A percentile compares a stretch with the other conserved stretches of the same genome.
phyloP scores from a whole-genome alignment of 2,329 filamentous ascomycete species.

The Emmonsiellopsis sp. region DNA sequence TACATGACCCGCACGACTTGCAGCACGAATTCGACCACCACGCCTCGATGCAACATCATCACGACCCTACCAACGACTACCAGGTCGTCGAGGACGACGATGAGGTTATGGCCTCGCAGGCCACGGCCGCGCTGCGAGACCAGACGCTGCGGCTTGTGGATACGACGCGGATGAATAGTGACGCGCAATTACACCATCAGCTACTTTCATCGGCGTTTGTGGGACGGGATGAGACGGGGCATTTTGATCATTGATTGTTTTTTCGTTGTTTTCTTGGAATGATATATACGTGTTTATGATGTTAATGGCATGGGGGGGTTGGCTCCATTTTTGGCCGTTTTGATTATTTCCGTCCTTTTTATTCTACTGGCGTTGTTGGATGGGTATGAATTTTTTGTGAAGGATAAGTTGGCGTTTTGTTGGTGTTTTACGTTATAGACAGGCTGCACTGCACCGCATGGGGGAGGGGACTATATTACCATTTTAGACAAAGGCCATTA shows the following conservation, averaged over 20 bases:
- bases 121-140: constrained; percentile 24
- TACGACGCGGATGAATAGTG: constrained; percentile 23
- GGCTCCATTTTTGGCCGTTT: not conserved
- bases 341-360: not conserved
- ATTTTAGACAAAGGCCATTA: no score
- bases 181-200: constrained; percentile 33
- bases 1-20: constrained; percentile 21
- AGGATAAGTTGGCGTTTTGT: not conserved
- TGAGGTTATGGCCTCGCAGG: constrained; percentile 25
- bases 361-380: not conserved
- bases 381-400: not conserved
- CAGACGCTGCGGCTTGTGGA: constrained; percentile 32
- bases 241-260: constrained; percentile 20
- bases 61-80: constrained; percentile 30
- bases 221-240: constrained; percentile 27
- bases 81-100: constrained; percentile 34
- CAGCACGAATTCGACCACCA: constrained; percentile 31
- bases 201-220: constrained; percentile 31
- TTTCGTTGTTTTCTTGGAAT: not conserved
- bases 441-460: no score
- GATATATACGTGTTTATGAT: not conserved
- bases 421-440: not conserved
- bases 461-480: no score
- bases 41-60: constrained; percentile 26
- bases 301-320: not conserved